These are phyloP conservation scores for Hevea brasiliensis DNA, from an alignment of 345 rosid genomes.

Conservation along the genomic window DNA sequence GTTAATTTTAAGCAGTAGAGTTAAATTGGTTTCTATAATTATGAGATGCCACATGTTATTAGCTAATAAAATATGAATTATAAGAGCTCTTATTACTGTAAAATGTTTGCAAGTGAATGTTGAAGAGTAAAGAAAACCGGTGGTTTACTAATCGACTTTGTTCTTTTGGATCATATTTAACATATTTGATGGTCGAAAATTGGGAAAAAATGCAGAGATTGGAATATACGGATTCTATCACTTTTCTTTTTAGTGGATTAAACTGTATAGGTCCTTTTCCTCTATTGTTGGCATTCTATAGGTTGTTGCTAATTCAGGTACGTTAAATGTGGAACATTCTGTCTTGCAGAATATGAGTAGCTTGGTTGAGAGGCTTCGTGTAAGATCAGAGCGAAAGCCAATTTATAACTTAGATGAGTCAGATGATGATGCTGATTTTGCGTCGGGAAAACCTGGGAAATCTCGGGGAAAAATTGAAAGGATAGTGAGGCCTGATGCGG, in stretches of 20 bases:
- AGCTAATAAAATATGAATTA: not conserved
- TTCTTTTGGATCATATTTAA: not conserved
- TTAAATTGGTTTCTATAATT: not conserved
- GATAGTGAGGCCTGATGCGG: conserved; percentile 80
- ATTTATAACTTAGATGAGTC: conserved; percentile 88
- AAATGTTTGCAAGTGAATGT: not conserved
- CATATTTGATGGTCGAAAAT: not conserved
- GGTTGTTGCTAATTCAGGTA: conserved; percentile 1
- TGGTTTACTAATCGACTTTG: not conserved
- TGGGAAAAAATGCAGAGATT: not conserved
- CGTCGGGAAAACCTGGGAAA: conserved; percentile 47
- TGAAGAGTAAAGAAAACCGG: not conserved
- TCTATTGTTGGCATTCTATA: not conserved
- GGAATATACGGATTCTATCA: too few relatives aligned
- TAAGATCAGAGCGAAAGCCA: conserved; percentile 81
- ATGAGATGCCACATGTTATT: not conserved
- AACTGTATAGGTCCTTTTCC: not conserved
- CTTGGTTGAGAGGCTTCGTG: conserved; percentile 93
- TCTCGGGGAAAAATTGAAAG: conserved; percentile 60
- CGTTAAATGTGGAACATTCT: not conserved
- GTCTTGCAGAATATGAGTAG: conserved; percentile 86
- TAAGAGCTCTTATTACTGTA: not conserved
- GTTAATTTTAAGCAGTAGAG: not conserved
- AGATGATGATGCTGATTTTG: conserved; percentile 81
- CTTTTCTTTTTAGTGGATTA: too few relatives aligned